phyloP scores from a whole-genome alignment of 2,329 filamentous ascomycete genomes.

The Calonectria fujianensis region DNA sequence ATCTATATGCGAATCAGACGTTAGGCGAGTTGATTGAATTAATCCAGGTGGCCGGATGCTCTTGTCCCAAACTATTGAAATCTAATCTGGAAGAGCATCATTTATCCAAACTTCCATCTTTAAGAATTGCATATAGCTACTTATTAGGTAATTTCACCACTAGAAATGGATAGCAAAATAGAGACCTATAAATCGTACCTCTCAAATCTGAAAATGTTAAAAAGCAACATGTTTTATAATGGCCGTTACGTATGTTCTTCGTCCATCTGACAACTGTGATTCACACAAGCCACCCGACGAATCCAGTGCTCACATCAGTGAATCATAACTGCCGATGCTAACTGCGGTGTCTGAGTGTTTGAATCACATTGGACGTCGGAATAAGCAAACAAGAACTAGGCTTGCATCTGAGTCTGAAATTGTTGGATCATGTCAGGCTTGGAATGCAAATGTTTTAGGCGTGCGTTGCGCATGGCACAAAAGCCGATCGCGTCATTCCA shows the following conservation, averaged over 20 bases:
- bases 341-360: neutral
- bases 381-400: neutral
- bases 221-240: neutral
- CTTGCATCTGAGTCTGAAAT: neutral
- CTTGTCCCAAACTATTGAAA: neutral
- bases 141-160: rapidly evolving
- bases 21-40: neutral
- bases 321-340: neutral
- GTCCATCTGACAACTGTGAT: neutral
- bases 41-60: neutral
- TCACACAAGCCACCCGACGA: neutral
- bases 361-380: neutral
- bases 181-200: neutral
- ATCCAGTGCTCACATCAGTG: neutral
- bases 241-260: neutral
- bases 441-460: neutral
- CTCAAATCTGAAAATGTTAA: neutral
- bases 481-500: neutral
- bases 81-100: neutral
- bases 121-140: neutral
- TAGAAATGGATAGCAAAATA: neutral
- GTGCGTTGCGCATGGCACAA: neutral
- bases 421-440: neutral
- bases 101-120: neutral
- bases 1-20: neutral